Base-by-base conservation (phyloP, 805 yeast species). In the Danielozyma ontarioensis region DNA sequence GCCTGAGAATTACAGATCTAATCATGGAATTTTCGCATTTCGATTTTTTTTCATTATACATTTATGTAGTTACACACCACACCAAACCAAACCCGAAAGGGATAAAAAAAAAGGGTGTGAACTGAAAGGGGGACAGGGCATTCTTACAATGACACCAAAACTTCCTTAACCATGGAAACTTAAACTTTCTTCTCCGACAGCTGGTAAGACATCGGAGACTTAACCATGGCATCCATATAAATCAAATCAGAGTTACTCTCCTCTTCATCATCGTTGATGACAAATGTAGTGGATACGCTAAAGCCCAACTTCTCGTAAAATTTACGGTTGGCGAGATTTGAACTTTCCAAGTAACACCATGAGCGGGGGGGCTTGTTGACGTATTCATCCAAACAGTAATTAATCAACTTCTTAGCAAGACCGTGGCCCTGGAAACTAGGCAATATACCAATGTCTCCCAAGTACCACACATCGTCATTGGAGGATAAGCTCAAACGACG, bases 371-470 rank as follows among this genome's bases (percentile, higher is more conserved):
- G 35, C 31, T 50, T 50, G 30, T 57, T 62, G 39, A 72, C 59
- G 48, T 57, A 73, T 39, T 70, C 61, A 27, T 70, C 68, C 34
- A 74, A 60, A 33, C 72, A 74, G 49, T 62, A 65, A 40, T 74
- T 71, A 32, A 76, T 57, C 39, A 77, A 57, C 38, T 64, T 56
- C 48, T 74, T 63, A 23, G 79, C 78, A 43, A 74, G 62, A 15
- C 81, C 80, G 46, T 72, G 72, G 33, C 83, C 82, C 48, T 78
- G 61, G 57, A 77, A 77, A 26, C 65, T 51, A 5, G 80, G 78
- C 28, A 72, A 58, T 16, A 78, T 74, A 27, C 81, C 81, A 33
- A 77, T 62, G 49, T 77, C 81, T 29, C 72, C 64, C 40, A 77
- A 59, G 49, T 77, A 77, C 81, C 82, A 77, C 33, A 74, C 54